Base-by-base conservation (phyloP, 164 flowering plant species). In the Pachysandra terminalis region DNA sequence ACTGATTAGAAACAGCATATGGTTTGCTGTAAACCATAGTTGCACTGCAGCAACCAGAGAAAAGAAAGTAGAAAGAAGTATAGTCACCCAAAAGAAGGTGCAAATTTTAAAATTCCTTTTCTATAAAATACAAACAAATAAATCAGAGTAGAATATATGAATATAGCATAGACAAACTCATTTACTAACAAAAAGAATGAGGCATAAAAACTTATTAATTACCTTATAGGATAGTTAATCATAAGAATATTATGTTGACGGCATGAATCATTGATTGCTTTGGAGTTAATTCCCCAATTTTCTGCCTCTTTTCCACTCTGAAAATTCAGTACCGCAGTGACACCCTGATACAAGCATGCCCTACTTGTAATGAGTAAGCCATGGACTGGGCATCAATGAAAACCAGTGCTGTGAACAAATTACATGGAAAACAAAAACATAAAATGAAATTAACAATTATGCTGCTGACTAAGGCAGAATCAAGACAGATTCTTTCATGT, bases 171-270 rank as follows among this genome's bases (percentile, higher is more conserved):
- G 19, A 45, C 68, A 28, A 48, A 24, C 32, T 9, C 48, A 19
- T 23, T n/a, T 8, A 26, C 13, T 7, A 45, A 61, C 51, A 21
- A 22, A 14, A 0, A 55, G 48, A 25, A 59, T 25, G 61, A 24
- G 27, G 45, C 27, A 68, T 32, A 63, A 17, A 41, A 56, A 49
- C 25, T 13, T 52, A 60, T 21, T 41, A 58, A 37, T 72, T 67
- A 89, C 98, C 97, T 85, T 67, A 93, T 81, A 3, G 96, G 92
- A 81, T 85, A 90, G 76, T 86, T 93, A 69, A 93, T 83, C 96
- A 90, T 89, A 23, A 91, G 88, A 61, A 91, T 80, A 68, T 86
- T 76, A 67, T 40, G 78, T 61, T 67, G 78, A 61, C 79, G 90
- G 75, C 98, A 93, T 45, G 89, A 67, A 53, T 91, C 91, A 65